Evolutionary conservation across 78 protist genomes (phyloP).

Genomic region (Dictyostelium purpureum): DNA sequence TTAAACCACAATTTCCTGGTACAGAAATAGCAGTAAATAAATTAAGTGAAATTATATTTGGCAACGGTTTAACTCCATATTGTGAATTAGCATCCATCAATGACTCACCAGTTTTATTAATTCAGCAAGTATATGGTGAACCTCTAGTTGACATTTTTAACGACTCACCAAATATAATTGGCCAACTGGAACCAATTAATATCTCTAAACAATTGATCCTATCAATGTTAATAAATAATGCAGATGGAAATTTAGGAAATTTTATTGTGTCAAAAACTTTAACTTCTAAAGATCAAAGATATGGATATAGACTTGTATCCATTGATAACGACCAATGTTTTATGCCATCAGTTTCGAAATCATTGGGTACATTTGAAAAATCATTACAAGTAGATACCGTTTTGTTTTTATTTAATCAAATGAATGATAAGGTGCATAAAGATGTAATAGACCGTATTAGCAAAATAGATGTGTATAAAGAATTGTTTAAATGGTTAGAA

Average conservation of each 20-base stretch:
- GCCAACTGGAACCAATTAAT: neutral
- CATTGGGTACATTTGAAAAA: neutral
- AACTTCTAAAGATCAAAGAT: neutral
- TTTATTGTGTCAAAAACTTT: neutral
- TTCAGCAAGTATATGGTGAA: neutral
- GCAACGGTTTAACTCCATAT: neutral
- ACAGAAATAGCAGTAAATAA: neutral
- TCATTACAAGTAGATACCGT: neutral
- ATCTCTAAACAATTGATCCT: neutral
- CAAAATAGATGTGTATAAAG: neutral
- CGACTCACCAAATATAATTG: neutral
- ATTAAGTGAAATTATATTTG: neutral
- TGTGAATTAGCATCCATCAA: neutral
- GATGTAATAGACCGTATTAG: neutral
- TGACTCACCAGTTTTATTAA: neutral
- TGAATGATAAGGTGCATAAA: neutral
- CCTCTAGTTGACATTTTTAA: neutral
- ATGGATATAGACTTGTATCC: neutral
- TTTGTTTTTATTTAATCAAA: neutral
- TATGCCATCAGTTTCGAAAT: neutral
- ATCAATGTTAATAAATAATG: neutral
- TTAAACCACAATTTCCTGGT: slow-evolving; percentile 10
- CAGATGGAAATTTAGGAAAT: neutral
- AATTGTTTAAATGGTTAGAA: neutral
- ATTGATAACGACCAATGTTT: neutral